These are phyloP conservation scores for Podospora conica DNA, from an alignment of 495 filamentous ascomycete genomes.

Conservation along the genomic window DNA sequence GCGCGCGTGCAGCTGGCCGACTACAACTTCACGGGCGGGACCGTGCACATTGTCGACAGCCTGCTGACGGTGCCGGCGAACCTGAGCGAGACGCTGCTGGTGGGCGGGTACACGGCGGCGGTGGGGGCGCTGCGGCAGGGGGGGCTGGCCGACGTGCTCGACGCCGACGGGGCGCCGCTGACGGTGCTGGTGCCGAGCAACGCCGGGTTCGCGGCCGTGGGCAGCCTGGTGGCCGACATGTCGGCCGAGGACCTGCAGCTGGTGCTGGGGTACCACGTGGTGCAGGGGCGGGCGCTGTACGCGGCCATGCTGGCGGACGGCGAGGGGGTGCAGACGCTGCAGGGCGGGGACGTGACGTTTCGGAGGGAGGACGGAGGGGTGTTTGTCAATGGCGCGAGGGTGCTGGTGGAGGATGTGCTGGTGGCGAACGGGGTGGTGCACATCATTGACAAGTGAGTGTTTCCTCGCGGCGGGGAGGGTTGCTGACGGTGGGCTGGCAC, in stretches of 20 bases:
- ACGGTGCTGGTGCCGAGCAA: slow-evolving; percentile 60
- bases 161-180: slow-evolving; percentile 36
- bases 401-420: slow-evolving; percentile 44
- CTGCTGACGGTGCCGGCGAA: slow-evolving; percentile 51
- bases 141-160: slow-evolving; percentile 37
- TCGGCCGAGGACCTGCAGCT: slow-evolving; percentile 39
- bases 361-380: slow-evolving; percentile 33
- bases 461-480: neutral
- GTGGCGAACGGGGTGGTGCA: slow-evolving; percentile 50
- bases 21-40: slow-evolving; percentile 55
- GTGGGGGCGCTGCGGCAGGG: slow-evolving; percentile 49
- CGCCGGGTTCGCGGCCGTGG: slow-evolving; percentile 53
- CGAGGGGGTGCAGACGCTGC: slow-evolving; percentile 17
- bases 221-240: slow-evolving; percentile 43
- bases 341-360: slow-evolving; percentile 37
- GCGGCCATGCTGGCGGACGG: slow-evolving; percentile 30
- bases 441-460: slow-evolving; percentile 41
- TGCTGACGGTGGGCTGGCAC: slow-evolving; percentile 2
- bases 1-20: slow-evolving; percentile 38
- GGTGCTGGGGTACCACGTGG: slow-evolving; percentile 55
- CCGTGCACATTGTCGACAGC: slow-evolving; percentile 59
- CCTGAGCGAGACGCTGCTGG: slow-evolving; percentile 42
- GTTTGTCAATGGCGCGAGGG: slow-evolving; percentile 48
- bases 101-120: slow-evolving; percentile 49
- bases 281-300: slow-evolving; percentile 50